Evolutionary conservation across 2,329 filamentous ascomycete genomes (phyloP).

Genomic region (Orbilia brochopaga): DNA sequence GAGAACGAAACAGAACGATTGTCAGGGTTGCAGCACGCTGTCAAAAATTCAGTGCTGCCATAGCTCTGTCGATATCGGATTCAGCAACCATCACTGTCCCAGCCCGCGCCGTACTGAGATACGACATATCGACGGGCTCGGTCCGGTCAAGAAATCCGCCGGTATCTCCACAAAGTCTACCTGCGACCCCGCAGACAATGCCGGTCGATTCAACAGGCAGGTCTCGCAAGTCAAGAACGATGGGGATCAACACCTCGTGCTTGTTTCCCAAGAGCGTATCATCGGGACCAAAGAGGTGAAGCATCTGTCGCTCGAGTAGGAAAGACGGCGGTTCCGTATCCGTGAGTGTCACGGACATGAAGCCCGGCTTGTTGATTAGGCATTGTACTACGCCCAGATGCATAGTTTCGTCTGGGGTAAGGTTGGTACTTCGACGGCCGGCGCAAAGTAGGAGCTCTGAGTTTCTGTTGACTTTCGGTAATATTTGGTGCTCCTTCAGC

Average conservation of each 20-base stretch:
- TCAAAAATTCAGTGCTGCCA: constrained; percentile 68
- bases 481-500: constrained; percentile 77
- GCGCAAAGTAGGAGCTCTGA: constrained; percentile 54
- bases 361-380: constrained; percentile 64
- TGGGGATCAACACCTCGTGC: constrained; percentile 76
- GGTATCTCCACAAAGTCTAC: constrained; percentile 74
- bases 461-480: constrained; percentile 67
- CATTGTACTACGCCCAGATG: constrained; percentile 70
- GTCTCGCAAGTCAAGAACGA: constrained; percentile 81
- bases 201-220: constrained; percentile 87
- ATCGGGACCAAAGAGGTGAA: constrained; percentile 66
- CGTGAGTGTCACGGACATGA: constrained; percentile 75
- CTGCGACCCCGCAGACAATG: constrained; percentile 92
- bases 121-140: constrained; percentile 75
- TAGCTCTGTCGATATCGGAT: constrained; percentile 73
- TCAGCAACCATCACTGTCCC: constrained; percentile 86
- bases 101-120: constrained; percentile 84
- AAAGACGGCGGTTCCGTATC: constrained; percentile 76
- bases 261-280: constrained; percentile 78
- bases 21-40: neutral
- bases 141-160: constrained; percentile 49
- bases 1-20: neutral
- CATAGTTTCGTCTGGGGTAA: constrained; percentile 68
- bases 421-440: constrained; percentile 55
- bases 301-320: constrained; percentile 71